Base-by-base conservation (phyloP, 805 yeast genomes). In the Spathaspora gorwiae region DNA sequence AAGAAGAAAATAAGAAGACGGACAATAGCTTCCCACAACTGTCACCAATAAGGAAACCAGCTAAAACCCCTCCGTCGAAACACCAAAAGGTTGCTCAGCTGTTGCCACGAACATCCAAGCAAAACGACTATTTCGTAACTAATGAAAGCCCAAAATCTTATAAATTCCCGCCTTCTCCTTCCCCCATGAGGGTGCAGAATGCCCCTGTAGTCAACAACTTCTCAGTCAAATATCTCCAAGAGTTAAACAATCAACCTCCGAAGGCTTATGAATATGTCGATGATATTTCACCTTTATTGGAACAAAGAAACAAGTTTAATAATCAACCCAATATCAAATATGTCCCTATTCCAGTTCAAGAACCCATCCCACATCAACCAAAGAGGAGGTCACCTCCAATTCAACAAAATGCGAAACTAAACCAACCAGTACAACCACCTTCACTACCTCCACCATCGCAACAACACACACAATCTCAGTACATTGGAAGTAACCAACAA, bases 121-220 rank as follows among this genome's bases (percentile, higher is more conserved):
- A 46, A 7, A 51, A 56, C 13, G 84, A 81, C 40, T 78, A 69
- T 47, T 68, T 73, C 29, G 68, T 78, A 9, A 76, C 81, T 5
- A 75, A 68, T 31, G 59, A 65, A 43, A 63, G 61, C 36, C 79
- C 80, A 5, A 69, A 62, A n/a, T 60, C 72, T 3, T 82, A 78
- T 61, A 81, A 76, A 57, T 82, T 82, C 52, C 87, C 87, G 1
- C 68, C 73, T 5, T 63, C 70, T 1, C 70, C 76, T 12, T 49
- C 63, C 5, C 59, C 66, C 0, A 7, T 12, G 27, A 40, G 32
- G 30, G 34, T 39, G 30, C 35, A 15, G 7, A 39, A 19, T 3
- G 27, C 29, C 7, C 13, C 39, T 15, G 7, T 35, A 0, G 51
- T 52, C 1, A 64, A 62, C 44, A 57, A 52, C 32, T 75, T 62